phyloP scores from a whole-genome alignment of 495 filamentous ascomycete species.

The Lophiotrema nucula region DNA sequence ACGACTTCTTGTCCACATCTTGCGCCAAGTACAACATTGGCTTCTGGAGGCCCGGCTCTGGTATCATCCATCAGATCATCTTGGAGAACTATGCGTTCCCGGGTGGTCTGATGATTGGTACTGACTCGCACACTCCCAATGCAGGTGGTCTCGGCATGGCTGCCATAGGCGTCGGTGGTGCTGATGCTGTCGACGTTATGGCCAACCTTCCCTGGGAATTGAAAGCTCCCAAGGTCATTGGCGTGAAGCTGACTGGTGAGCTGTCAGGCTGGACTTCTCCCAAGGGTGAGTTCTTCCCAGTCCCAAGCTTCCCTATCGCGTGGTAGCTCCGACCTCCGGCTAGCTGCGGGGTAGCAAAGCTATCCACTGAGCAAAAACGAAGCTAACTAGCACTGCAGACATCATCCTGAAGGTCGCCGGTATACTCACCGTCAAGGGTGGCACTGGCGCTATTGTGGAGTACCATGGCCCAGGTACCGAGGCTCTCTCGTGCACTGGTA shows the following conservation, averaged over 20 bases:
- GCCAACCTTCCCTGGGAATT: slow-evolving; percentile 96
- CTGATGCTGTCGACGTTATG: slow-evolving; percentile 99
- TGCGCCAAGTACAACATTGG: slow-evolving; percentile 99
- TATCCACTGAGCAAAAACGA: slow-evolving; percentile 7
- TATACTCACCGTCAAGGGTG: slow-evolving; percentile 96
- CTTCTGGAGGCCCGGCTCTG: slow-evolving; percentile 98
- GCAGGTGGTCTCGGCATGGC: slow-evolving; percentile 94
- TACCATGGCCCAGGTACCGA: slow-evolving; percentile 88
- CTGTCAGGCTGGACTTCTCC: slow-evolving; percentile 92
- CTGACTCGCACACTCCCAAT: slow-evolving; percentile 98
- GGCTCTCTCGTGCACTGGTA: slow-evolving; percentile 64
- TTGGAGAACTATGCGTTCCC: slow-evolving; percentile 99
- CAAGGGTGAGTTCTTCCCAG: slow-evolving; percentile 58
- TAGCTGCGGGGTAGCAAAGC: slow-evolving; percentile 9
- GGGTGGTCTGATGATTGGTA: slow-evolving; percentile 96
- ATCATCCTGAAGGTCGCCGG: slow-evolving; percentile 98
- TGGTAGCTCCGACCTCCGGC: slow-evolving; percentile 1
- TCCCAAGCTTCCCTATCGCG: neutral
- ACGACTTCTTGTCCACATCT: slow-evolving; percentile 91
- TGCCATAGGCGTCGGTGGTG: slow-evolving; percentile 97
- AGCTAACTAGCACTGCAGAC: slow-evolving; percentile 53
- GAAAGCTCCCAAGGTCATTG: slow-evolving; percentile 96
- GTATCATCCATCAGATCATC: slow-evolving; percentile 99
- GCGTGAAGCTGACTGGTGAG: slow-evolving; percentile 87
- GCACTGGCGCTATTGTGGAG: slow-evolving; percentile 94